Evolutionary conservation across 31 red algal genomes (phyloP).

Genomic region (Bonnemaisonia californica): DNA sequence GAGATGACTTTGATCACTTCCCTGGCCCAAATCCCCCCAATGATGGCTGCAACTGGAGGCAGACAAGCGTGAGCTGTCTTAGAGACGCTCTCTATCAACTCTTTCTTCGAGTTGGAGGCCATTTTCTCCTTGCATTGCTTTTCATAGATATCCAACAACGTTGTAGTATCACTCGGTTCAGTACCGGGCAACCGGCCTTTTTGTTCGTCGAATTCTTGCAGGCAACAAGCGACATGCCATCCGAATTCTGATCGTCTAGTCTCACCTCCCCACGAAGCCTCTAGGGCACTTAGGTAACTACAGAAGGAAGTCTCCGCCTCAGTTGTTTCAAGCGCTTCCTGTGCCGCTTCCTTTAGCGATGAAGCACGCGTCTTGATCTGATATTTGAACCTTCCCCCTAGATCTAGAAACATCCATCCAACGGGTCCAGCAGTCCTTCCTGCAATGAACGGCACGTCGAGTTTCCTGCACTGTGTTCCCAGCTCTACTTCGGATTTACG

Average conservation of each 20-base stretch:
- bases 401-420: conserved; percentile 68
- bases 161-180: conserved; percentile 14
- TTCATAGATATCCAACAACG: conserved; percentile 24
- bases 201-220: conserved; percentile 48
- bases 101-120: conserved; percentile 8
- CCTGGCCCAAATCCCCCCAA: conserved; percentile 79
- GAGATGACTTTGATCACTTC: conserved; percentile 80
- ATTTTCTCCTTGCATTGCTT: conserved; percentile 29
- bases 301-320: conserved; percentile 18
- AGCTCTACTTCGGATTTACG: conserved; percentile 24
- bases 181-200: conserved; percentile 42
- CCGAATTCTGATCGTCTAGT: conserved; percentile 37
- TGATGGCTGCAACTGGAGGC: conserved; percentile 64
- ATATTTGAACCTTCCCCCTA: conserved; percentile 44
- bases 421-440: conserved; percentile 46
- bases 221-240: conserved; percentile 52
- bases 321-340: neutral
- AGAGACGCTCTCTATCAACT: conserved; percentile 28
- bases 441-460: conserved; percentile 39
- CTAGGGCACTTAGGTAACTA: conserved; percentile 27
- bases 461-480: conserved; percentile 29
- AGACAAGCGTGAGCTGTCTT: conserved; percentile 10
- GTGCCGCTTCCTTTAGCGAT: too few relatives aligned
- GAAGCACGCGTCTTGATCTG: conserved; percentile 23
- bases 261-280: conserved; percentile 39